Evolutionary conservation across 371 early-diverging fungal genomes (phyloP).

Genomic region (Mortierella sp.): DNA sequence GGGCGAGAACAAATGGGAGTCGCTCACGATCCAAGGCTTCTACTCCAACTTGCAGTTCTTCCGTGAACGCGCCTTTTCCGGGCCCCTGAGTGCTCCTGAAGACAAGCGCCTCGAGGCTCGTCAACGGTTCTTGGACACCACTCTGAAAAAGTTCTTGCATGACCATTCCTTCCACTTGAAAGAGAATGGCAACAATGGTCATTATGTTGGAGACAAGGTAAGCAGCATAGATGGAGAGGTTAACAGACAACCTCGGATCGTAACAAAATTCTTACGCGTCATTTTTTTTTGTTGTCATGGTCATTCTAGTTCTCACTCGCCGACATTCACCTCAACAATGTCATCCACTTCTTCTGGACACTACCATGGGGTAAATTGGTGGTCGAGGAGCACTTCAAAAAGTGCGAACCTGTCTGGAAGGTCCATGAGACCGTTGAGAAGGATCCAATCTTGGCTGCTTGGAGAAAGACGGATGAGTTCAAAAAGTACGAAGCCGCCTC

Average conservation of each 20-base stretch:
- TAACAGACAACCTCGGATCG: too few relatives aligned
- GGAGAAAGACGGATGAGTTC: slow-evolving; percentile 23
- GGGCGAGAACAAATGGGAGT: slow-evolving; percentile 35
- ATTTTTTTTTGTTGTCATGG: not conserved
- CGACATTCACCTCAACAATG: slow-evolving; percentile 32
- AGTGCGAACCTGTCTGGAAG: slow-evolving; percentile 25
- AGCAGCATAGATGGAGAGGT: not conserved
- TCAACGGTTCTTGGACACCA: slow-evolving; percentile 4
- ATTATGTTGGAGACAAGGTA: slow-evolving; percentile 47
- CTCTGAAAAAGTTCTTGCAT: slow-evolving; percentile 16
- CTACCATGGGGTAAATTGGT: slow-evolving; percentile 25
- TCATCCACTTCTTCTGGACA: slow-evolving; percentile 19
- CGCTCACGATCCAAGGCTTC: slow-evolving; percentile 22
- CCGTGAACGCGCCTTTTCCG: slow-evolving; percentile 18
- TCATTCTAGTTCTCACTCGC: slow-evolving; percentile 31
- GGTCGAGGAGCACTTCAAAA: slow-evolving; percentile 12
- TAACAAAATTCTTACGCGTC: too few relatives aligned
- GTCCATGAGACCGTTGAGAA: slow-evolving; percentile 33
- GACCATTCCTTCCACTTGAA: slow-evolving; percentile 36
- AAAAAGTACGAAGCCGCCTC: slow-evolving; percentile 13
- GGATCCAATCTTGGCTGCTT: slow-evolving; percentile 14
- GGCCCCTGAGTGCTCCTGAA: not conserved
- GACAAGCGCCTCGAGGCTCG: not conserved
- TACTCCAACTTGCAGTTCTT: slow-evolving; percentile 32
- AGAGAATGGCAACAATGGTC: slow-evolving; percentile 40